These are phyloP conservation scores for Eutrema salsugineum DNA, from an alignment of 441 rosid genomes.

Conservation along the genomic window DNA sequence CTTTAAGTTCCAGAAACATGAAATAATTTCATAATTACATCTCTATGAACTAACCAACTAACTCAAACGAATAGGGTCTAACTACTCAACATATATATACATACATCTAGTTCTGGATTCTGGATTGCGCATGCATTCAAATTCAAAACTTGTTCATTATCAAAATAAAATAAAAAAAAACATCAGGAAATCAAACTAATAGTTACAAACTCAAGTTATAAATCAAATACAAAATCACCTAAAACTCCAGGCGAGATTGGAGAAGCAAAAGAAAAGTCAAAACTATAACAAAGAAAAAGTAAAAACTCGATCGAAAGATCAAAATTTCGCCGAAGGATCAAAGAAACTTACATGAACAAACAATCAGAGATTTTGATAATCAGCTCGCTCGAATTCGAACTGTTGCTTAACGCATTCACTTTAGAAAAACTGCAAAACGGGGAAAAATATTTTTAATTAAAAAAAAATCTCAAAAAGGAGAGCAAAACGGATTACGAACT, in stretches of 20 bases:
- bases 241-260: slow-evolving; percentile 12
- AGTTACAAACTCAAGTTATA: not conserved
- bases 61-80: slow-evolving; percentile 9
- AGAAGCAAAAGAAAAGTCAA: slow-evolving; percentile 27
- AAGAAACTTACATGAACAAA: slow-evolving; percentile 23
- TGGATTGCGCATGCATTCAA: slow-evolving; percentile 17
- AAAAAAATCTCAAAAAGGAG: slow-evolving; percentile 6
- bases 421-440: not conserved
- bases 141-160: not conserved
- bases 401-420: slow-evolving; percentile 36
- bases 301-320: not conserved
- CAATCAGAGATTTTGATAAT: slow-evolving; percentile 21
- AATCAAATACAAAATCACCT: not conserved
- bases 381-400: slow-evolving; percentile 6
- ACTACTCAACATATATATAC: not conserved
- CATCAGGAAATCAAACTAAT: not conserved
- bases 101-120: not conserved
- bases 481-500: slow-evolving; percentile 18
- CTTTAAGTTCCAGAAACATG: not conserved
- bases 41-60: not conserved
- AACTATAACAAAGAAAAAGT: not conserved
- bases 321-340: not conserved
- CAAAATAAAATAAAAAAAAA: not conserved
- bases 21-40: not conserved
- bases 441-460: not conserved